Percentiles rank a stretch among this genome's conserved stretches.
These are phyloP conservation scores for Spinacia oleracea DNA, from an alignment of 179 eudicot genomes.

Conservation along the genomic window DNA sequence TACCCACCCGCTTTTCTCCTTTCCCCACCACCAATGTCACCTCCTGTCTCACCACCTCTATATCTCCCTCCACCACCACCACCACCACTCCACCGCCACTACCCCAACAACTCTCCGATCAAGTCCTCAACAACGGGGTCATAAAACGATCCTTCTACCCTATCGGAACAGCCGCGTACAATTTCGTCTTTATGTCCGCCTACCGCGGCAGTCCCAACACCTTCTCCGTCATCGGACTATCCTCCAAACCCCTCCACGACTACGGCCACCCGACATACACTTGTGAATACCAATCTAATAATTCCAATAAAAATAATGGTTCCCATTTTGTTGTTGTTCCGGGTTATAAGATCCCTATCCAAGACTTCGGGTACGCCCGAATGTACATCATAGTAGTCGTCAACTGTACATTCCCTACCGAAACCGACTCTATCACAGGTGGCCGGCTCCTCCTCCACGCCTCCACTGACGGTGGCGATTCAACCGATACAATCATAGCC, in stretches of 20 bases:
- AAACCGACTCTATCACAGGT: slow-evolving; percentile 28
- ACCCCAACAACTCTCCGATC: slow-evolving; percentile 17
- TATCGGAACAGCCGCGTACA: slow-evolving; percentile 64
- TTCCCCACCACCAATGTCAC: slow-evolving; percentile 21
- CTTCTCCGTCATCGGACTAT: slow-evolving; percentile 59
- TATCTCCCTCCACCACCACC: slow-evolving; percentile 8
- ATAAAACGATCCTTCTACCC: slow-evolving; percentile 51
- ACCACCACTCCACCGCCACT: background rate
- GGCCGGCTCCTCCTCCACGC: slow-evolving; percentile 55
- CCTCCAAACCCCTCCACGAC: slow-evolving; percentile 69
- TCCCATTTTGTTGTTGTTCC: background rate
- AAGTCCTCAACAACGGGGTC: slow-evolving; percentile 25
- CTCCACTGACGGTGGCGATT: slow-evolving; percentile 46
- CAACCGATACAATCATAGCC: slow-evolving; percentile 44
- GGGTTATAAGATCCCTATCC: slow-evolving; percentile 47
- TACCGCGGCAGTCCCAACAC: slow-evolving; percentile 70
- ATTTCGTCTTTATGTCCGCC: slow-evolving; percentile 74
- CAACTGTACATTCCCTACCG: slow-evolving; percentile 63
- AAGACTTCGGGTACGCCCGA: slow-evolving; percentile 88
- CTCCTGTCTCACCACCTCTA: slow-evolving; percentile 14
- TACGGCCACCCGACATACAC: slow-evolving; percentile 56
- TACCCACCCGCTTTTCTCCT: slow-evolving; percentile 39
- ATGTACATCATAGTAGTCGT: slow-evolving; percentile 68
- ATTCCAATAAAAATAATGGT: background rate
- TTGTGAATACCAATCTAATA: slow-evolving; percentile 39